phyloP scores from a whole-genome alignment of 192 early-diverging fungal species.

The Linnemannia schmuckeri region DNA sequence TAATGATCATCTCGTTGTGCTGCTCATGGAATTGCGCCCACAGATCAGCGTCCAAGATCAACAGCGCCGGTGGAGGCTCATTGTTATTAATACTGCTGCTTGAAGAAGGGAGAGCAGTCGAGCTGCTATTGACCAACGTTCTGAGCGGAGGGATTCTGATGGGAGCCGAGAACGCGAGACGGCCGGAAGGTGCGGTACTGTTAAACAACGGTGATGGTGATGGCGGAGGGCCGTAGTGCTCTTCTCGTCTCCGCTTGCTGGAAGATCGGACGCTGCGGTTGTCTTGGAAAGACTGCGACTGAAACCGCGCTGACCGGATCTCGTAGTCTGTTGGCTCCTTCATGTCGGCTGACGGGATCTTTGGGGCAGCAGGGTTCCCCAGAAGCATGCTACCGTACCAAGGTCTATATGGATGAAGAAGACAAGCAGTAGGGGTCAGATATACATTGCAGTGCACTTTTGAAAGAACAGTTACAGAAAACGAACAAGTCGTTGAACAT shows the following conservation, averaged over 20 bases:
- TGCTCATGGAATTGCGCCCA: slow-evolving; percentile 59
- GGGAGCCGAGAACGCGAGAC: too few relatives aligned
- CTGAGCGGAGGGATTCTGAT: too few relatives aligned
- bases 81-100: neutral
- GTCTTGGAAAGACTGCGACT: neutral
- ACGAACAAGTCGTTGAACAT: neutral
- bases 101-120: neutral
- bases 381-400: neutral
- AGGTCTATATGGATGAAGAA: neutral
- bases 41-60: slow-evolving; percentile 34
- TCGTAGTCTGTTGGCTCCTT: neutral
- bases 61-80: neutral
- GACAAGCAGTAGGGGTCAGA: neutral
- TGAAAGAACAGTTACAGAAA: neutral
- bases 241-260: neutral
- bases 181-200: too few relatives aligned
- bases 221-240: neutral
- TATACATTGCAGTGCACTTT: too few relatives aligned
- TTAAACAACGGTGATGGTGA: neutral
- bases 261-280: neutral
- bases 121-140: too few relatives aligned
- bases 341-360: neutral
- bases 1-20: slow-evolving; percentile 74
- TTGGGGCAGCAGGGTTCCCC: neutral
- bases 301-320: neutral